Evolutionary conservation across 1,284 basidiomycete genomes (phyloP), one percentile per base, ranked within the genome.

Genomic region (Pholiota adiposa): DNA sequence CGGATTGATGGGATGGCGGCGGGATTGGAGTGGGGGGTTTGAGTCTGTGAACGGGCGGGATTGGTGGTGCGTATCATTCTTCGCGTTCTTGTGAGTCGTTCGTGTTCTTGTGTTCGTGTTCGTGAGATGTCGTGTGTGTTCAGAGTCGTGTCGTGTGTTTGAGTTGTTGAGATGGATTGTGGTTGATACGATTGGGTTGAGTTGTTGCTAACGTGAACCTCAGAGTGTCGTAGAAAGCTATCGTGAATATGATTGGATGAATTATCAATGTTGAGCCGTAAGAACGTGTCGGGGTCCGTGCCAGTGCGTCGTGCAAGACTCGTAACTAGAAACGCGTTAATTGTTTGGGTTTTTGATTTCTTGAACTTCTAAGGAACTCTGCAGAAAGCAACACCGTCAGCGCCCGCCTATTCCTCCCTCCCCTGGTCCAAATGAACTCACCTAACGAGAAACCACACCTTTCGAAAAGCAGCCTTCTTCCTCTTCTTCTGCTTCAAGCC

Each of bases 1-100:
- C 87, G 81, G 59, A 91, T 90, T 54, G 87, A 85, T 18, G 88
- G 86, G 58, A 76, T 69, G 54, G 18, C 18, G 11, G 36, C 49
- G 58, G 34, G 59, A 60, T 53, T 60, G 58, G 59, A 43, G 55
- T 46, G 50, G 8, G 33, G 55, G 9, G 58, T 50, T 19, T 54
- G 40, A 54, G 51, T 50, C 31, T 44, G 43, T n/a, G 48, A 48
- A n/a, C 34, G 51, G 50, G 48, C 41, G 48, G 31, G 23, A 46
- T 38, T 31, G 34, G 38, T 51, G 19, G n/a, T 56, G 19, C 31
- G 19, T 43, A 38, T 57, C 18, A 36, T 41, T 29, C 21, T 25
- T 41, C 40, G 38, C 44, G 49, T 40, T 31, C 21, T 56, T 41
- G n/a, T 34, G 34, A 6, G 31, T 41, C 18, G 53, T 33, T 41